Conservation (phyloP, 305 asterid species). For the Solanum hybrid region DNA sequence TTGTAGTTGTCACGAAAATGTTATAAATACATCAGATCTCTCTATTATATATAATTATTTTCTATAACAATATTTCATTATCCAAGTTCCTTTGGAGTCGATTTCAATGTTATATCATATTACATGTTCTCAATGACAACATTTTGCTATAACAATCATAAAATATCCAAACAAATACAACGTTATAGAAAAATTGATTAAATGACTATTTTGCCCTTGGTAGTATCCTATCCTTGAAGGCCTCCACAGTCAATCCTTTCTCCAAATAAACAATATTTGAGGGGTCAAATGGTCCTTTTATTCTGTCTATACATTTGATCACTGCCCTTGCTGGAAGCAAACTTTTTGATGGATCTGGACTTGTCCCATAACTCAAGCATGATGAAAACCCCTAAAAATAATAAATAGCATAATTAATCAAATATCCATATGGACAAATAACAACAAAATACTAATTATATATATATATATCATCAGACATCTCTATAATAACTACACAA, state of each 20-base stretch:
- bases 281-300: conserved; percentile 60
- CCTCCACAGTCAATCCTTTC: conserved; percentile 36
- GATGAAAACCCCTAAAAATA: conserved; percentile 43
- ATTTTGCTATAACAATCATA: neutral
- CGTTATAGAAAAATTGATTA: neutral
- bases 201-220: neutral
- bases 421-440: neutral
- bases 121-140: neutral
- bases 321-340: conserved; percentile 59
- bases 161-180: neutral
- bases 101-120: neutral
- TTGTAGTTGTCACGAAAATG: neutral
- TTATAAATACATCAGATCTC: neutral
- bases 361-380: conserved; percentile 46
- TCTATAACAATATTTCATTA: neutral
- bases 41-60: neutral
- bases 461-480: neutral
- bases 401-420: neutral
- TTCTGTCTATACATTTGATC: conserved; percentile 45
- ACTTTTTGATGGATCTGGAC: conserved; percentile 61
- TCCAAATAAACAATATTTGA: conserved; percentile 44
- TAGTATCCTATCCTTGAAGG: conserved; percentile 17
- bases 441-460: neutral
- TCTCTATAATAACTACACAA: neutral
- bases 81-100: neutral